A percentile compares a stretch with the other conserved stretches of the same genome.
Evolutionary conservation across 2,329 filamentous ascomycete species (phyloP).

Genomic region (Phoma sp.): DNA sequence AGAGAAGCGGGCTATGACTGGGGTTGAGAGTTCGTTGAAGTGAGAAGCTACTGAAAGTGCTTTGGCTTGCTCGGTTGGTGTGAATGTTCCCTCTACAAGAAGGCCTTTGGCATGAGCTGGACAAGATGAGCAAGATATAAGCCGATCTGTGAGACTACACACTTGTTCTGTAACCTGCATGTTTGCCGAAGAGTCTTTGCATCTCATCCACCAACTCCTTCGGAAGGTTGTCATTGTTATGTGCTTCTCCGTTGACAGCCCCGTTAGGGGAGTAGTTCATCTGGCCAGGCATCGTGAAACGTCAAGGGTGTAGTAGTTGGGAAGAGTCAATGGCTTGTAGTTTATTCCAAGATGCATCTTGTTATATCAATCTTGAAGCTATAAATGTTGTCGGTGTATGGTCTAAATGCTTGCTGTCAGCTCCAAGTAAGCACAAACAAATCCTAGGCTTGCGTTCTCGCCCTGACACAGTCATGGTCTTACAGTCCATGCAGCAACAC

Average conservation of each 20-base stretch:
- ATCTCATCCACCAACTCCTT: conserved; percentile 17
- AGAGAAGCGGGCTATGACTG: conserved; percentile 16
- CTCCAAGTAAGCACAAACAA: background rate
- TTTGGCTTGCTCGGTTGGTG: conserved; percentile 11
- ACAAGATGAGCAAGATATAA: background rate
- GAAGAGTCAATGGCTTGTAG: background rate
- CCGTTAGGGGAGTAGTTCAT: background rate
- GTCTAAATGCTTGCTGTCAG: background rate
- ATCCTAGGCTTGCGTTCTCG: background rate
- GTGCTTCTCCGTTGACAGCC: background rate
- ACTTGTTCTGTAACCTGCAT: conserved; percentile 14
- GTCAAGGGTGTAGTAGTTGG: background rate
- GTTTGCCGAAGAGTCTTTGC: conserved; percentile 15
- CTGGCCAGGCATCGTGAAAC: background rate
- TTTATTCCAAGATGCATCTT: too few relatives aligned
- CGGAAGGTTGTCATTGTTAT: background rate
- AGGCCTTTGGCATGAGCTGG: conserved; percentile 18
- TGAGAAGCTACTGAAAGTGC: conserved; percentile 8
- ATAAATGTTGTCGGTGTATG: background rate
- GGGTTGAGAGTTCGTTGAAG: conserved; percentile 7
- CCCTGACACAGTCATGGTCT: background rate
- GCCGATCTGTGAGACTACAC: background rate
- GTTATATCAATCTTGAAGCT: background rate
- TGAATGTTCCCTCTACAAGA: conserved; percentile 15
- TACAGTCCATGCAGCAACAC: background rate